Base-by-base conservation (phyloP, 2,329 filamentous ascomycete genomes). In the Trichothecium sympodiale region DNA sequence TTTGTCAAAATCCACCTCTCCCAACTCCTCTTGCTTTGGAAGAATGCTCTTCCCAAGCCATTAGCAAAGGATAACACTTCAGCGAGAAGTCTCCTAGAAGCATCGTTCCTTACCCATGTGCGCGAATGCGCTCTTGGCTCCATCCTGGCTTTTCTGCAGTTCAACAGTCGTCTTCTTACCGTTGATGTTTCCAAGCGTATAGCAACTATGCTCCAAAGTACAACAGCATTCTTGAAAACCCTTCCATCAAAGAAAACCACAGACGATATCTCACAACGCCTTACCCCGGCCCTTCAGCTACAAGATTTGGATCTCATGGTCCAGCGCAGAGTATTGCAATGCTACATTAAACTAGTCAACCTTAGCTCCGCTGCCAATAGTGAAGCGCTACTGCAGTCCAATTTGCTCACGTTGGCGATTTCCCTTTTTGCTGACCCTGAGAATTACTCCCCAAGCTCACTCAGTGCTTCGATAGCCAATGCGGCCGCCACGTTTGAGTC, bases 1-100 rank as follows among this genome's bases (percentile, higher is more conserved):
- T 98, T 98, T 56, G 89, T 96, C 57, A 98, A 98, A 61, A 96
- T 96, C 17, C 91, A 98, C 58, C 71, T 98, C 7, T 89, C 88
- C 3, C 91, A 98, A 52, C 69, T 98, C 16, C 76, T 98, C 38
- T 65, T 98, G 8, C 65, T 98, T 6, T 98, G 91, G 91, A 94
- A 94, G 59, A 98, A 96, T 56, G 89, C 91, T 1, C 69, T 98
- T 9, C 89, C 93, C 1, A 94, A 93, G 51, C 89, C 93, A 5
- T 61, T 96, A n/a, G 80, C 86, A 25, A 93, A 87, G 55, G 89
- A 96, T 46, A 93, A 91, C 46, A 85, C 86, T 34, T 76, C 81
- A 1, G 79, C 89, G 43, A 76, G 88, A 36, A 89, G 83, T 43
- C 71, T 86, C 34, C 66, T 96, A 7, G 93, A 98, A 54, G 78